Conservation (phyloP, 306 rosid species). For the Rosa persica region DNA sequence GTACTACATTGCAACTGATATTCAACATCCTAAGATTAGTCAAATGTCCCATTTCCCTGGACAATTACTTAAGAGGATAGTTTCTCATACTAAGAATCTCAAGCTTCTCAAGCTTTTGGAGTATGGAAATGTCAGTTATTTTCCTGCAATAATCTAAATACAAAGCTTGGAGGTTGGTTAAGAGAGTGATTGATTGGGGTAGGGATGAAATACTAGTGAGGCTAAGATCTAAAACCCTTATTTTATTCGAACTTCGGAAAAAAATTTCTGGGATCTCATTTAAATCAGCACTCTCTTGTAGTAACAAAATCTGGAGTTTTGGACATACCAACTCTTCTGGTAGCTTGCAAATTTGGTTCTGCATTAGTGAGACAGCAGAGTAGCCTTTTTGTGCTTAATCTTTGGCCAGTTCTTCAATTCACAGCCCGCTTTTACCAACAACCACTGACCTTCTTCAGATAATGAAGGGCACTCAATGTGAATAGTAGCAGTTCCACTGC, state of each 20-base stretch:
- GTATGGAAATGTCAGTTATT: neutral
- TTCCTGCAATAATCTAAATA: fast-evolving
- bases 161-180: neutral
- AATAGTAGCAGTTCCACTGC: too few relatives aligned
- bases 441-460: neutral
- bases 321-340: too few relatives aligned
- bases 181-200: neutral
- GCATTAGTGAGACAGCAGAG: too few relatives aligned
- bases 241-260: neutral
- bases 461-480: too few relatives aligned
- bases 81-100: neutral
- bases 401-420: too few relatives aligned
- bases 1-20: too few relatives aligned
- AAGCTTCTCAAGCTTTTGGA: neutral
- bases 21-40: neutral
- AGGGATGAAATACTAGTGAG: fast-evolving
- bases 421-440: too few relatives aligned
- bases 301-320: too few relatives aligned
- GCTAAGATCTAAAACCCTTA: neutral
- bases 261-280: neutral
- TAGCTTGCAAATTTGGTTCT: too few relatives aligned
- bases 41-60: neutral
- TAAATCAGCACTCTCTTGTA: too few relatives aligned
- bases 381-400: too few relatives aligned
- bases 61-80: neutral